Evolutionary conservation across 768 basidiomycete genomes (phyloP).

Genomic region (Suillus decipiens): DNA sequence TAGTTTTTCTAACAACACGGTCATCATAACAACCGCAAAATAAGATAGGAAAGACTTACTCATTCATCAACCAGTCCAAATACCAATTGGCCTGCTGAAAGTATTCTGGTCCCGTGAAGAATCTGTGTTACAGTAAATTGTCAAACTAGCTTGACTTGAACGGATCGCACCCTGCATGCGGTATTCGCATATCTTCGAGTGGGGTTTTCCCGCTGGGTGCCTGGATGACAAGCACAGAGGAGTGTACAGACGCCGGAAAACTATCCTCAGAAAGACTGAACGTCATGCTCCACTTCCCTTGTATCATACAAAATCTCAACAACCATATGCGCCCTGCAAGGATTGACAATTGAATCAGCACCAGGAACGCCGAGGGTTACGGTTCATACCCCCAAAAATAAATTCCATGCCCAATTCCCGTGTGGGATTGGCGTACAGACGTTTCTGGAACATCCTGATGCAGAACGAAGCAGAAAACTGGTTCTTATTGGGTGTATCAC

Average conservation of each 20-base stretch:
- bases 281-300: too few relatives aligned
- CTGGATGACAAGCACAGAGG: not conserved
- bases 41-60: not conserved
- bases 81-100: too few relatives aligned
- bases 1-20: not conserved
- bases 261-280: not conserved
- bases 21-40: not conserved
- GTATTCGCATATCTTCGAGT: not conserved
- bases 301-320: not conserved
- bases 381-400: not conserved
- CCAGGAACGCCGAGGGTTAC: not conserved
- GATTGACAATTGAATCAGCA: not conserved
- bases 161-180: not conserved
- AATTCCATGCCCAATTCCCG: not conserved
- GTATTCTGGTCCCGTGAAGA: not conserved
- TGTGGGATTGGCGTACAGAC: not conserved
- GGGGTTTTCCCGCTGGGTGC: not conserved
- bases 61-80: not conserved
- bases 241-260: not conserved
- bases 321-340: not conserved
- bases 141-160: not conserved
- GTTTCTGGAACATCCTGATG: not conserved
- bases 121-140: too few relatives aligned
- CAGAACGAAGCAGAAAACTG: not conserved
- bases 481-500: not conserved